Percentiles rank a stretch among this genome's conserved stretches.
These are phyloP conservation scores for Penicillium tannophilum DNA, from an alignment of 495 filamentous ascomycete species.

Conservation along the genomic window DNA sequence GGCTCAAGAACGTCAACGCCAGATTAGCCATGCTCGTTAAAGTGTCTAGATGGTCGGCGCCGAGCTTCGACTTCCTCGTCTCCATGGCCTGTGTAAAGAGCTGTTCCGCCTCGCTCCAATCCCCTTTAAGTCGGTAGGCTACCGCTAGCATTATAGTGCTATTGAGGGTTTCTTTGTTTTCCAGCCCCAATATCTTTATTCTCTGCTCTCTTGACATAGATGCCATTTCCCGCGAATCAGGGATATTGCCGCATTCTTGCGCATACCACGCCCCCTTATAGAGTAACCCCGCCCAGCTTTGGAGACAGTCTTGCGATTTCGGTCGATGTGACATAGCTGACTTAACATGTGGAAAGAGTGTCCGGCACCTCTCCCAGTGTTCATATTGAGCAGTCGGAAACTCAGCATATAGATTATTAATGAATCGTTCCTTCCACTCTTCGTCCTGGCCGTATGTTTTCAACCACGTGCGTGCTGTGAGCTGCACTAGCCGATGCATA, in stretches of 20 bases:
- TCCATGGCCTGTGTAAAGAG: not conserved
- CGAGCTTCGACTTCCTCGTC: not conserved
- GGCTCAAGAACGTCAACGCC: not conserved
- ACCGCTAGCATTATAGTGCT: not conserved
- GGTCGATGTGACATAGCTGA: conserved; percentile 17
- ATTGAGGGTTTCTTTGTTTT: conserved; percentile 7
- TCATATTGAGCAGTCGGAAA: conserved; percentile 43
- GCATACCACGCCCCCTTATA: conserved; percentile 25
- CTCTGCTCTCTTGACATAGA: conserved; percentile 13
- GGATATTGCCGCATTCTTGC: conserved; percentile 13
- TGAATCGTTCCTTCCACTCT: conserved; percentile 35
- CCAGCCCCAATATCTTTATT: conserved; percentile 13
- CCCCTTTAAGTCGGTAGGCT: not conserved
- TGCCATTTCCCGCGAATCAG: conserved; percentile 17
- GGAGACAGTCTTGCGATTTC: conserved; percentile 14
- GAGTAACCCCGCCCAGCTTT: conserved; percentile 23
- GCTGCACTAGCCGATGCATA: conserved; percentile 30
- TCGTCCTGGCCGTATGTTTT: conserved; percentile 33
- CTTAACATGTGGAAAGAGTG: conserved; percentile 32
- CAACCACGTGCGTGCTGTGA: conserved; percentile 28
- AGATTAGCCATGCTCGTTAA: not conserved
- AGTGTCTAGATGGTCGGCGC: not conserved
- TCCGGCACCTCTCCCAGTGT: conserved; percentile 30
- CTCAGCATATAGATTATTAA: conserved; percentile 34
- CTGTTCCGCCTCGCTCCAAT: not conserved